Evolutionary conservation across 2,329 filamentous ascomycete genomes (phyloP).

Genomic region (Cercospora canescens): DNA sequence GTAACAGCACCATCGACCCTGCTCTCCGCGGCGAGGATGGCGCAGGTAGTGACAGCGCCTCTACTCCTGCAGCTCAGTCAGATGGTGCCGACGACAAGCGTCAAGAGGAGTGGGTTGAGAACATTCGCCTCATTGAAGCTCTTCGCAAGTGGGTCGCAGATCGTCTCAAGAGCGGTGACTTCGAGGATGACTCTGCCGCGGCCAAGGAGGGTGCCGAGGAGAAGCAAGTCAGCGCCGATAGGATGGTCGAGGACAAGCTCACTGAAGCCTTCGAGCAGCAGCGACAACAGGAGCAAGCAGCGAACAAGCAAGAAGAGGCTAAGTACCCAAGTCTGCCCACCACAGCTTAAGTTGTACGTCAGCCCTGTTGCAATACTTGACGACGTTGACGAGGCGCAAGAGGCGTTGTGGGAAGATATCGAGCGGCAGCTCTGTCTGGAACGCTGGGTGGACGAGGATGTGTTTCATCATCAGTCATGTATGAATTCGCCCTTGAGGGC

Average conservation of each 20-base stretch:
- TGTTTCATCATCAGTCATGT: constrained; percentile 1
- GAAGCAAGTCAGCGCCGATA: constrained; percentile 23
- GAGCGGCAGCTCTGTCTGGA: constrained; percentile 13
- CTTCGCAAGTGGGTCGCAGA: constrained; percentile 59
- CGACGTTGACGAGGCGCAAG: constrained; percentile 13
- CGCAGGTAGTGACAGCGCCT: constrained; percentile 28
- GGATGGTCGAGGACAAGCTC: constrained; percentile 30
- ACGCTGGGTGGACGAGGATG: neutral
- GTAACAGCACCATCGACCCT: constrained; percentile 38
- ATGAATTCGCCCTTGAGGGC: constrained; percentile 1
- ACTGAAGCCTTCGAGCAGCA: constrained; percentile 19
- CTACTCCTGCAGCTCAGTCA: constrained; percentile 31
- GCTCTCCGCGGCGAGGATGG: constrained; percentile 37
- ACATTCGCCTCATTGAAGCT: constrained; percentile 63
- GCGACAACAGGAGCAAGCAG: constrained; percentile 17
- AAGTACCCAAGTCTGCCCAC: constrained; percentile 26
- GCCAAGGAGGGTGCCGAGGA: constrained; percentile 19
- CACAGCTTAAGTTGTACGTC: constrained; percentile 10
- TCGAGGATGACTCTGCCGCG: constrained; percentile 32
- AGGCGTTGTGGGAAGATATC: constrained; percentile 15
- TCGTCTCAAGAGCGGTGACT: constrained; percentile 56
- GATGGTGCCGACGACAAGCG: constrained; percentile 44
- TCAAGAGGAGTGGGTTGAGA: constrained; percentile 62
- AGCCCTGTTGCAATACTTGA: constrained; percentile 2
- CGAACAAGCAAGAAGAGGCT: constrained; percentile 13